Base-by-base conservation (phyloP, 495 filamentous ascomycete species). In the Baudoinia panamericana region DNA sequence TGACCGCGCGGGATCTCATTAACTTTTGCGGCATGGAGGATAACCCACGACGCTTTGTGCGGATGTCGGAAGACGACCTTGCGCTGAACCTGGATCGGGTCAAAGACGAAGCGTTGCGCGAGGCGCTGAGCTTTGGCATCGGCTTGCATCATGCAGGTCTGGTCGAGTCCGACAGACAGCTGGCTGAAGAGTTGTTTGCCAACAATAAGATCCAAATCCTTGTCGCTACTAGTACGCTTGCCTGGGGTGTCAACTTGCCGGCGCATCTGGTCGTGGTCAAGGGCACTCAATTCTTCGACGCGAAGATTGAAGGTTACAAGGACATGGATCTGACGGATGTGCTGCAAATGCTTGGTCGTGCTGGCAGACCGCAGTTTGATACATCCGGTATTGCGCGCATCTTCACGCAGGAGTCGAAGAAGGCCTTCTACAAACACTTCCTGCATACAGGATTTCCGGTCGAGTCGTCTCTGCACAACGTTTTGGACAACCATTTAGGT, bases 361-460 rank as follows among this genome's bases (percentile, higher is more conserved):
- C 90, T 15, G 90, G 90, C 11, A 80, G 90, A 39, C 90, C 90
- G 11, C 90, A 99, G 56, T 99, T 99, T 56, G 90, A 99, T 54
- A 77, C 76, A 32, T 90, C 86, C 0, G 90, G 92, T 46, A 88
- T 96, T 48, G 90, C 92, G 8, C 75, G 86, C 21, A 96, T 99
- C 49, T 93, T 96, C 60, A 96, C 92, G 0, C 86, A 99, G 53
- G 88, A 96, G 43, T 65, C 86, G 9, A 99, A 96, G 67, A 99
- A 99, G 60, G 83, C 84, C n/a, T 99, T 96, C 62, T 99, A 99
- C 64, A 99, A 96, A 66, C 87, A 99, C 63, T 99, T 99, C 57
- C 58, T 99, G 31, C 90, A 99, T 55, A 96, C 92, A 9, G 90
- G 90, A 3, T 99, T 99, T 61, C 90, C 90, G 0, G 90, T 99